Percentiles rank a stretch among this genome's conserved stretches.
Evolutionary conservation across 495 filamentous ascomycete species (phyloP).

Genomic region (Ascodesmis nigricans): DNA sequence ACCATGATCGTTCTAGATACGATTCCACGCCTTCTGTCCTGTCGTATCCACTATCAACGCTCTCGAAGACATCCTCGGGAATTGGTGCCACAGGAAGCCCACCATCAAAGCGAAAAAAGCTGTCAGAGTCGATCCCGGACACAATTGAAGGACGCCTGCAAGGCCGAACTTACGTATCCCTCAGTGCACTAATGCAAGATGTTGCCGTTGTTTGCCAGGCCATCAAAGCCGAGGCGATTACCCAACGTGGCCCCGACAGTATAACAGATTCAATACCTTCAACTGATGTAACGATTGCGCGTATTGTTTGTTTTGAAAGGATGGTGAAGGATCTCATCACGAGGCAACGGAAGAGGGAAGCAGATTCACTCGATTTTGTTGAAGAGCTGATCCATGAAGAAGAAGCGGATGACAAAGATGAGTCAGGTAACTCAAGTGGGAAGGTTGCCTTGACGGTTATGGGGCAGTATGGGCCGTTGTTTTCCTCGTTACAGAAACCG

Average conservation of each 20-base stretch:
- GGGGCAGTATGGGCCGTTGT: slow-evolving; percentile 16
- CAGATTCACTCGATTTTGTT: slow-evolving; percentile 14
- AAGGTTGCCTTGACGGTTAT: slow-evolving; percentile 21
- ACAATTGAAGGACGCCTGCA: slow-evolving; percentile 14
- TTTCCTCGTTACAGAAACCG: slow-evolving; percentile 19
- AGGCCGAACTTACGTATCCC: slow-evolving; percentile 8
- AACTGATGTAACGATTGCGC: slow-evolving; percentile 7
- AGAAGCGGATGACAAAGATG: slow-evolving; percentile 1
- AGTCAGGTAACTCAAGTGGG: too few species aligned
- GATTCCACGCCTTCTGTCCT: slow-evolving; percentile 17
- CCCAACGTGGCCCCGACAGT: background rate
- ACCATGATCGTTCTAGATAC: slow-evolving; percentile 7
- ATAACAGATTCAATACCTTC: background rate
- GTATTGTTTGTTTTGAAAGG: slow-evolving; percentile 15
- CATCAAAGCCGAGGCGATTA: slow-evolving; percentile 2
- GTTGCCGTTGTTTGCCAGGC: slow-evolving; percentile 12
- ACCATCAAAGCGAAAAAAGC: slow-evolving; percentile 17
- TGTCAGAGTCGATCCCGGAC: slow-evolving; percentile 11
- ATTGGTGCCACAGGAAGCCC: slow-evolving; percentile 1
- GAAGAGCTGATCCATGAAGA: slow-evolving; percentile 9
- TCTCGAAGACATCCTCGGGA: slow-evolving; percentile 1
- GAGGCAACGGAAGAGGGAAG: slow-evolving; percentile 12
- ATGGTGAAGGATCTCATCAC: slow-evolving; percentile 13
- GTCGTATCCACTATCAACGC: slow-evolving; percentile 6
- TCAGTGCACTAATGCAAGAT: slow-evolving; percentile 13